Evolutionary conservation across 768 basidiomycete species (phyloP).

Genomic region (Panaeolus papilionaceus): DNA sequence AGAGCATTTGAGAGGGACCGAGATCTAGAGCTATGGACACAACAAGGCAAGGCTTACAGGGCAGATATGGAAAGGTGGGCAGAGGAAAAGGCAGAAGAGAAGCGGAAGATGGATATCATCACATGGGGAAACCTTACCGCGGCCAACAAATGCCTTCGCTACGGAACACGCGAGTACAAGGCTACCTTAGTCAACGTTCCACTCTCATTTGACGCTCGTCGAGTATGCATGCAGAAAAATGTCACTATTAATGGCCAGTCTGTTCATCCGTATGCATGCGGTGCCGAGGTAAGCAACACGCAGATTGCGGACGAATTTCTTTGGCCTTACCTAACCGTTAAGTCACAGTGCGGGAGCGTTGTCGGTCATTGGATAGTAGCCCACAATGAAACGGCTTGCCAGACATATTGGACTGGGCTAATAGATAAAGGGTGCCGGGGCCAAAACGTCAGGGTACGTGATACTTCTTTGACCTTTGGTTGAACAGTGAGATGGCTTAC

Average conservation of each 20-base stretch:
- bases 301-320: background rate
- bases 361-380: slow-evolving; percentile 24
- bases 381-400: background rate
- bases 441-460: background rate
- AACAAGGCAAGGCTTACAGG: background rate
- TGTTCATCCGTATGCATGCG: slow-evolving; percentile 22
- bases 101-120: slow-evolving; percentile 18
- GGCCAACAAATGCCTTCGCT: slow-evolving; percentile 19
- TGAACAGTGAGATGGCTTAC: too few species aligned
- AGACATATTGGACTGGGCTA: background rate
- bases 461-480: too few species aligned
- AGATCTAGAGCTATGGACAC: background rate
- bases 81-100: slow-evolving; percentile 16
- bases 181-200: slow-evolving; percentile 24
- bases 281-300: slow-evolving; percentile 17
- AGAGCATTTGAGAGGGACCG: background rate
- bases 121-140: slow-evolving; percentile 20
- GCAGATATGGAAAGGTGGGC: slow-evolving; percentile 20
- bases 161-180: slow-evolving; percentile 28
- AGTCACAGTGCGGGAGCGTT: slow-evolving; percentile 20
- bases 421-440: background rate
- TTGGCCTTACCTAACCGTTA: background rate
- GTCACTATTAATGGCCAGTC: slow-evolving; percentile 23
- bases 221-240: slow-evolving; percentile 24
- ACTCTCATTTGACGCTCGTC: slow-evolving; percentile 22